phyloP scores from a whole-genome alignment of 225 moss, liverwort and hornwort genomes.

The Takakia lepidozioides region DNA sequence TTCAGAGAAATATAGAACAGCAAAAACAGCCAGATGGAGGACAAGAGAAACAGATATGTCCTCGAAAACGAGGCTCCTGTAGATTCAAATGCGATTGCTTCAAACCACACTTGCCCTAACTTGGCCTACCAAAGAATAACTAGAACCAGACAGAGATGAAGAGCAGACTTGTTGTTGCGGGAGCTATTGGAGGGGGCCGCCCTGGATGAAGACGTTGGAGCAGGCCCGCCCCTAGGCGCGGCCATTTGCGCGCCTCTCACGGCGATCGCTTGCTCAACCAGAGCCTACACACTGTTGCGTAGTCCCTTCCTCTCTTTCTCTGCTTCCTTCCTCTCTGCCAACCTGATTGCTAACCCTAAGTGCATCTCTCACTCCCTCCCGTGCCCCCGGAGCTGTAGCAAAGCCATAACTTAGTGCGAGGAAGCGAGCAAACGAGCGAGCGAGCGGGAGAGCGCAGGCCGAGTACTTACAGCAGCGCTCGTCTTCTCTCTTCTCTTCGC shows the following conservation, averaged over 20 bases:
- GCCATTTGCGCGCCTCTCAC: conserved; percentile 44
- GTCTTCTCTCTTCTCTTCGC: no score
- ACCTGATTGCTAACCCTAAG: no score
- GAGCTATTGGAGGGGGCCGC: conserved; percentile 29
- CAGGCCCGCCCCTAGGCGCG: conserved; percentile 57
- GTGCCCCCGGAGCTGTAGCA: no score
- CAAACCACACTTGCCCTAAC: not conserved
- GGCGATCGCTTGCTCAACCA: no score
- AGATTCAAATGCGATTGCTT: not conserved
- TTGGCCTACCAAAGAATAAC: not conserved
- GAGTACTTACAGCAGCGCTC: no score
- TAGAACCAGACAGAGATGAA: not conserved
- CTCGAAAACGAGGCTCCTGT: not conserved
- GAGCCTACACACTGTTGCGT: no score
- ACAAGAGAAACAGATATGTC: not conserved
- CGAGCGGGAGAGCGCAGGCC: no score
- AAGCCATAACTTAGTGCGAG: no score
- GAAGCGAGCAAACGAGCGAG: no score
- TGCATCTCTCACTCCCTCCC: no score
- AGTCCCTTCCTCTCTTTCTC: no score
- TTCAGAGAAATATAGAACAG: conserved; percentile 9
- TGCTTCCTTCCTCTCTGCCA: no score
- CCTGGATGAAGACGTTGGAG: conserved; percentile 37
- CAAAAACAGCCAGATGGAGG: not conserved
- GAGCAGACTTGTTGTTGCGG: conserved; percentile 16